These are phyloP conservation scores for Populus ilicifolia DNA, from an alignment of 345 rosid species.

Conservation along the genomic window DNA sequence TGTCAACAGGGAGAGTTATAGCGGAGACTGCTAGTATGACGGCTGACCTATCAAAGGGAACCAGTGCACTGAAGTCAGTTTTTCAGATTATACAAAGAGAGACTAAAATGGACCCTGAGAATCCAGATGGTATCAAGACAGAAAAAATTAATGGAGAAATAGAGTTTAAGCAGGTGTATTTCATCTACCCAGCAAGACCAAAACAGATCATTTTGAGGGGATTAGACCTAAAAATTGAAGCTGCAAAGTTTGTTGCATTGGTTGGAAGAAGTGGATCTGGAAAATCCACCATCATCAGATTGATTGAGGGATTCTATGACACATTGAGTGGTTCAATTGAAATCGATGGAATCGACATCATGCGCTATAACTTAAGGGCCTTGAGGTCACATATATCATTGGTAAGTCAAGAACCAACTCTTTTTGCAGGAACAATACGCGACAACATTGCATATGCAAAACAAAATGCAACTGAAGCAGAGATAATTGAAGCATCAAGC, in stretches of 20 bases:
- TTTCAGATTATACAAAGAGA: slow-evolving; percentile 23
- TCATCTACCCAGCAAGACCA: slow-evolving; percentile 34
- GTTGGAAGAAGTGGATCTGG: slow-evolving; percentile 18
- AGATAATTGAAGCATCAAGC: slow-evolving; percentile 23
- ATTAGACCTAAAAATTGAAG: slow-evolving; percentile 26
- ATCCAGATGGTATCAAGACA: slow-evolving; percentile 14
- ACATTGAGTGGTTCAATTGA: slow-evolving; percentile 2
- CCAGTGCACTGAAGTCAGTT: slow-evolving; percentile 22
- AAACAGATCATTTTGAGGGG: slow-evolving; percentile 26
- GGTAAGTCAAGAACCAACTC: slow-evolving; percentile 34
- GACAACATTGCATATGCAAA: slow-evolving; percentile 29
- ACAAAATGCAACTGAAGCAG: slow-evolving; percentile 28
- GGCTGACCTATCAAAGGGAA: slow-evolving; percentile 29
- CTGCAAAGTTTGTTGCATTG: slow-evolving; percentile 24
- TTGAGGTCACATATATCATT: slow-evolving; percentile 9
- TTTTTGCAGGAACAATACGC: slow-evolving; percentile 27
- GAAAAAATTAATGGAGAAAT: slow-evolving; percentile 23
- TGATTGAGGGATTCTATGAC: neutral
- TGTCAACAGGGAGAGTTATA: slow-evolving; percentile 28
- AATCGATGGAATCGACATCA: slow-evolving; percentile 11
- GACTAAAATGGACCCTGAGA: slow-evolving; percentile 29
- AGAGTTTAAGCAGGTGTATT: slow-evolving; percentile 29
- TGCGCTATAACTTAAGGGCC: neutral
- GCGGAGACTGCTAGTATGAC: slow-evolving; percentile 42
- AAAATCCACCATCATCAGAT: slow-evolving; percentile 12